These are phyloP conservation scores for Jatropha multifida DNA, from an alignment of 441 rosid genomes.

Conservation along the genomic window DNA sequence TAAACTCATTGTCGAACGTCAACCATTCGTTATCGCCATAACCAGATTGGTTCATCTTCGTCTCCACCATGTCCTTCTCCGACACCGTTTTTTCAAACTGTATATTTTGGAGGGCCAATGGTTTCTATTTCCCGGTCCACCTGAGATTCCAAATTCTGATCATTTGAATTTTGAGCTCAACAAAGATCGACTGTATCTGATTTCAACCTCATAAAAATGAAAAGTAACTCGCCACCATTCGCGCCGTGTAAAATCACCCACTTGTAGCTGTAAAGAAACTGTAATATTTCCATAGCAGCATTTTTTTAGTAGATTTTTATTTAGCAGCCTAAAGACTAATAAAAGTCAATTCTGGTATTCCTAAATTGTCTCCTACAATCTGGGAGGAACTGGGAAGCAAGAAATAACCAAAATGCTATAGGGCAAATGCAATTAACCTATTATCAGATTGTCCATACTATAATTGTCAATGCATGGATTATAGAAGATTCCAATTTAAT, in stretches of 20 bases:
- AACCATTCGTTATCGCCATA: conserved; percentile 9
- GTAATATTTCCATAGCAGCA: background rate
- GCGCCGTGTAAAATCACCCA: background rate
- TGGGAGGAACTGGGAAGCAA: background rate
- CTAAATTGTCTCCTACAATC: background rate
- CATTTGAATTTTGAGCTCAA: background rate
- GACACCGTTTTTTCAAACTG: background rate
- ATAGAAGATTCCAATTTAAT: no score
- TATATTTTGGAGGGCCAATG: background rate
- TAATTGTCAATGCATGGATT: no score
- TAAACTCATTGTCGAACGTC: background rate
- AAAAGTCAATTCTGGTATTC: background rate
- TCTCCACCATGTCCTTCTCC: conserved; percentile 1
- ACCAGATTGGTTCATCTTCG: background rate
- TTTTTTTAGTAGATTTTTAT: no score
- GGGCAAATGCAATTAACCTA: no score
- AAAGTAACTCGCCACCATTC: background rate
- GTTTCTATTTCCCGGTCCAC: background rate
- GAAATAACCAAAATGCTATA: no score
- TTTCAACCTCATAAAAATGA: background rate
- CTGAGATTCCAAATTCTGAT: background rate
- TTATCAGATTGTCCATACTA: no score
- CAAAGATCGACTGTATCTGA: background rate
- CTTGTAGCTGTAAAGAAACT: background rate
- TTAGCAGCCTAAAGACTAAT: background rate